A percentile compares a stretch with the other conserved stretches of the same genome.
phyloP scores from a whole-genome alignment of 2,329 filamentous ascomycete species.

The Ceratocystis diversiconidia region DNA sequence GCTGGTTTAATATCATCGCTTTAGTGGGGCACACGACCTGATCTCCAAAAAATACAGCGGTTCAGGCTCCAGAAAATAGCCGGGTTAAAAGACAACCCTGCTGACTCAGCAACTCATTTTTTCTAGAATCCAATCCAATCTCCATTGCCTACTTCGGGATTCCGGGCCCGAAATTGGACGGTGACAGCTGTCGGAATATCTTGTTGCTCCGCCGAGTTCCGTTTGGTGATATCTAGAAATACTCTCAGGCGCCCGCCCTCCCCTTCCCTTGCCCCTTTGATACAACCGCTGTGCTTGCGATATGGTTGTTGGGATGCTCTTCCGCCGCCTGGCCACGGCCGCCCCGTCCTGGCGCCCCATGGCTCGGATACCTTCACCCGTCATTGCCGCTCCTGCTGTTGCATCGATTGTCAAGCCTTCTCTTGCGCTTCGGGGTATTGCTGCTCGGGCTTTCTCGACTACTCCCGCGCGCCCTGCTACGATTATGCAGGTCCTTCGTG shows the following conservation, averaged over 20 bases:
- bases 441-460: constrained; percentile 35
- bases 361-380: constrained; percentile 22
- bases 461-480: constrained; percentile 46
- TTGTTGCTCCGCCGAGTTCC: not conserved
- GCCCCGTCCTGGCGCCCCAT: constrained; percentile 14
- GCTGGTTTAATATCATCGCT: not conserved
- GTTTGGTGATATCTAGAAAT: not conserved
- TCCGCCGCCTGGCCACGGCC: constrained; percentile 13
- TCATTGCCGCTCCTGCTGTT: constrained; percentile 18
- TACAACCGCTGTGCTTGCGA: not conserved
- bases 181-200: not conserved
- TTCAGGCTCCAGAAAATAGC: not conserved
- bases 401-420: not conserved
- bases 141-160: not conserved
- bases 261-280: not conserved
- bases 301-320: constrained; percentile 14
- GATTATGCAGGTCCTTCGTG: constrained; percentile 56
- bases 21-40: not conserved
- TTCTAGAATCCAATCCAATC: not conserved
- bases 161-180: not conserved
- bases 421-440: not conserved
- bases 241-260: not conserved
- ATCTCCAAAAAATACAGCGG: not conserved
- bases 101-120: constrained; percentile 2
- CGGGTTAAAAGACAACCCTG: not conserved